phyloP scores from a whole-genome alignment of 176 grass and related monocot species.

The Elymus sibiricus region DNA sequence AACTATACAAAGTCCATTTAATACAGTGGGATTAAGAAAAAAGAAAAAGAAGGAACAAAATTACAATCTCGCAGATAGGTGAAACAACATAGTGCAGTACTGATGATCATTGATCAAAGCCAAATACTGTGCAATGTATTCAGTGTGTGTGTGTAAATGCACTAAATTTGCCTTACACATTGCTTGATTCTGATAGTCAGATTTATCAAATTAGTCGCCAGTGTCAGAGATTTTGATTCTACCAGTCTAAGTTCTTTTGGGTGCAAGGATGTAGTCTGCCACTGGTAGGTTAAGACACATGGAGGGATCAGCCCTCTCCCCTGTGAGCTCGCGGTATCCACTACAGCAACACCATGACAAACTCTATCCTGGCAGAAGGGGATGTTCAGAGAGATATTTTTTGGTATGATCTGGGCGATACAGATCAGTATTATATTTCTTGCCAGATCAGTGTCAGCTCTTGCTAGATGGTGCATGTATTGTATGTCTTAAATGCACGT shows the following conservation, averaged over 20 bases:
- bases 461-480: not conserved
- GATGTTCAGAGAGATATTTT: not conserved
- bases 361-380: not conserved
- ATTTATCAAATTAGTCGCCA: not conserved
- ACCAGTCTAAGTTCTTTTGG: not conserved
- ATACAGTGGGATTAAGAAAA: too few species aligned
- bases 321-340: not conserved
- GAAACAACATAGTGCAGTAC: too few species aligned
- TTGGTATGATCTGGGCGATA: not conserved
- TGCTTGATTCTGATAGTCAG: not conserved
- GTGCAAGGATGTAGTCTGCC: not conserved
- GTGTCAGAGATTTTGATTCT: not conserved
- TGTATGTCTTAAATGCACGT: not conserved
- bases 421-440: not conserved
- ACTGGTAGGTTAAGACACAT: not conserved
- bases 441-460: not conserved
- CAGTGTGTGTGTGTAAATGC: not conserved
- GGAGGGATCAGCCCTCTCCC: not conserved
- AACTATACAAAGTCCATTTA: too few species aligned
- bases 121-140: not conserved
- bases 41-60: too few species aligned
- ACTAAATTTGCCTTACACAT: constrained; percentile 13
- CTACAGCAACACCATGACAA: not conserved
- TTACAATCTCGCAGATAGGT: too few species aligned
- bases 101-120: too few species aligned